These are phyloP conservation scores for Globisporangium iwayamae DNA, from an alignment of 352 stramenopile genomes.

Conservation along the genomic window DNA sequence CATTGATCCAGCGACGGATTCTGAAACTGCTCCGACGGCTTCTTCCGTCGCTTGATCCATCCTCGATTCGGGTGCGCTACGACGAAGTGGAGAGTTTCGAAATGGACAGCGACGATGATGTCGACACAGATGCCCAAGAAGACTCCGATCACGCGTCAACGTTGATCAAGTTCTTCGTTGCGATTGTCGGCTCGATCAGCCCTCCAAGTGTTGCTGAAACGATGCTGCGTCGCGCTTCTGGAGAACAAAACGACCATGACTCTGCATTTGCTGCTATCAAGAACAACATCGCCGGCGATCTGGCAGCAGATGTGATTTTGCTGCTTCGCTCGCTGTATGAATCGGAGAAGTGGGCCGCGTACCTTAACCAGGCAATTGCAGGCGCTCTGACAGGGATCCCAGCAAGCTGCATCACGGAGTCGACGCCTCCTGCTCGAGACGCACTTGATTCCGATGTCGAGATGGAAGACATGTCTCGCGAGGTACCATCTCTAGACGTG, in stretches of 20 bases:
- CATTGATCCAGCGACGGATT: constrained; percentile 75
- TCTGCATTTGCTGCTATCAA: constrained; percentile 13
- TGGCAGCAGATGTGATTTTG: constrained; percentile 75
- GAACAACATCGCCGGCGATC: constrained; percentile 34
- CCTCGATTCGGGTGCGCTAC: constrained; percentile 53
- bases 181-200: constrained; percentile 62
- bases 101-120: constrained; percentile 82
- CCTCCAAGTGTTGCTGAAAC: constrained; percentile 64
- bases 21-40: constrained; percentile 81
- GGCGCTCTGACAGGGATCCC: constrained; percentile 50
- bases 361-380: constrained; percentile 65
- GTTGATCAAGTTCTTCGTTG: constrained; percentile 78
- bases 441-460: constrained; percentile 69
- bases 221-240: constrained; percentile 38
- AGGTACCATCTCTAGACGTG: constrained; percentile 44
- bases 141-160: constrained; percentile 53
- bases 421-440: constrained; percentile 13
- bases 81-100: constrained; percentile 74
- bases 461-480: constrained; percentile 77
- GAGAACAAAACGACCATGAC: not conserved
- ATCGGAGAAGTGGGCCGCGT: constrained; percentile 62
- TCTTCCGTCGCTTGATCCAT: constrained; percentile 67
- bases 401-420: constrained; percentile 36
- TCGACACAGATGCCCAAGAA: constrained; percentile 48
- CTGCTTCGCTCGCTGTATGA: constrained; percentile 80